Evolutionary conservation across 768 basidiomycete genomes (phyloP), one percentile per base, ranked within the genome.

Genomic region (Megacollybia marginata): DNA sequence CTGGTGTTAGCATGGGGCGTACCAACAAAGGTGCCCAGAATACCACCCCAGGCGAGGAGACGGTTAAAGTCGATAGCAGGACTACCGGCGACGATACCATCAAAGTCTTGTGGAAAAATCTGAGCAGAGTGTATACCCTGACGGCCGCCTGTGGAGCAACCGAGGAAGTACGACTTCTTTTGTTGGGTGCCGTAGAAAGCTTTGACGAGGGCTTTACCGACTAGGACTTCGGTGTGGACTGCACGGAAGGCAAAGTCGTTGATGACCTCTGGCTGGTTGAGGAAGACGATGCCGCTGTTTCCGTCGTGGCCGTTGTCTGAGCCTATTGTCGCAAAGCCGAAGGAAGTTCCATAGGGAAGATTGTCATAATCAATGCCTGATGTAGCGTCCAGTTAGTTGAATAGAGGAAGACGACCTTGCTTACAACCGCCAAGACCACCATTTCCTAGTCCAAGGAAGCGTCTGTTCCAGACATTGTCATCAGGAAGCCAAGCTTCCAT

Each of bases 121-220:
- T 56, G 53, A 16, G 60, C 59, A 5, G 56, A 49, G 42, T 59
- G 56, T 6, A 55, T 54, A 6, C 56, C 63, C 50, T 63, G 62
- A 16, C 63, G 57, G 5, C 63, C 63, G 9, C 62, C 63, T 1
- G 55, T 60, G 1, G 60, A 61, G 51, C 63, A 65, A 12, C 63
- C 63, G 12, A 57, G 35, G 33, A 53, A 65, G 40, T 65, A 65
- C 15, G 59, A 52, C 45, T 61, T 62, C 42, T 32, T 16, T 40
- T 57, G 54, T n/a, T 48, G 42, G 1, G 42, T 48, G n/a, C 53
- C 54, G 52, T 65, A 65, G 47, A 59, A 65, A 12, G 51, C 49
- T 13, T 55, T 54, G 12, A 55, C 52, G 23, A 65, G 52, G 28
- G 55, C 54, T 35, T 65, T 65, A 4, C 59, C 60, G n/a, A 60